A percentile compares a stretch with the other conserved stretches of the same genome.
phyloP scores from a whole-genome alignment of 495 filamentous ascomycete genomes.

The Pseudomonodictys pantanalensis region DNA sequence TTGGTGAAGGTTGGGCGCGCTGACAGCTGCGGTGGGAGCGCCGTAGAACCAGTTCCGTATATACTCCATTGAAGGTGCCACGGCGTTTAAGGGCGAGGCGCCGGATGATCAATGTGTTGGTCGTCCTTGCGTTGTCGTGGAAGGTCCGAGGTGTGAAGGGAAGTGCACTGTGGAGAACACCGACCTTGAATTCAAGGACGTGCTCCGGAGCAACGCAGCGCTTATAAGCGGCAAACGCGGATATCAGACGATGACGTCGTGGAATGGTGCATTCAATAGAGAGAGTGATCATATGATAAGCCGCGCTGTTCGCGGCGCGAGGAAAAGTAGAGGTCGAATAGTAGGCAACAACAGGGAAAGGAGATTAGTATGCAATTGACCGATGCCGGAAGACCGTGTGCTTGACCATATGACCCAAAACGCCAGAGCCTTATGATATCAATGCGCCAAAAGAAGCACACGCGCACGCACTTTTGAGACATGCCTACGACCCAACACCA shows the following conservation, averaged over 20 bases:
- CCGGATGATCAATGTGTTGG: neutral
- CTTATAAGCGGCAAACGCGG: no score
- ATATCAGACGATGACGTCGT: no score
- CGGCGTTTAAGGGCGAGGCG: neutral
- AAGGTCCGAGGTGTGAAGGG: neutral
- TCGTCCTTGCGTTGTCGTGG: neutral
- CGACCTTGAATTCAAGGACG: no score
- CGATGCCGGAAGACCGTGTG: no score
- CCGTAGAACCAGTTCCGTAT: neutral
- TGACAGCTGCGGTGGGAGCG: neutral
- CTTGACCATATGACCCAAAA: neutral
- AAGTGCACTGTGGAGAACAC: no score
- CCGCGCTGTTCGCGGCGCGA: no score
- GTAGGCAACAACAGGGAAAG: no score
- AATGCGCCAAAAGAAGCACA: neutral
- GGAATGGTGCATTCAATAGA: no score
- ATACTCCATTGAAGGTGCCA: neutral
- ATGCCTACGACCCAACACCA: conserved; percentile 25
- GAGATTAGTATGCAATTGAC: no score
- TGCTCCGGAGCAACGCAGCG: no score
- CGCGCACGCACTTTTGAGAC: neutral
- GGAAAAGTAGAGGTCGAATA: no score
- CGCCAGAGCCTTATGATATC: neutral
- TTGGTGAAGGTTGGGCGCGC: neutral
- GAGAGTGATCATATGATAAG: no score